Conservation (phyloP, 1,284 basidiomycete species). For the Trichosporon sp. region DNA sequence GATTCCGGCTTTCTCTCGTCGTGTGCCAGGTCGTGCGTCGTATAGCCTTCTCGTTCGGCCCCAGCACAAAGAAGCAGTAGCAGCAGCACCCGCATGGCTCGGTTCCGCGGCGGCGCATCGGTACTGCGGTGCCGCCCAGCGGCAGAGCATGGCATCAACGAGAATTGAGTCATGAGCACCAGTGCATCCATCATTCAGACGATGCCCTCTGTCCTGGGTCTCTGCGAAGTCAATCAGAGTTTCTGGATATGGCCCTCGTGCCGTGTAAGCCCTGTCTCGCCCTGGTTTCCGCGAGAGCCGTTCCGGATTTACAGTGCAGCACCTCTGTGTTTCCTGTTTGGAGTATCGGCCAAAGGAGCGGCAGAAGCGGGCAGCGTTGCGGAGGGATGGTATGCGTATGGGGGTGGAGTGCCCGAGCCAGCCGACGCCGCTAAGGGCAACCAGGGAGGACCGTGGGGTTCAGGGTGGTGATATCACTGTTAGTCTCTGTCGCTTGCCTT, state of each 20-base stretch:
- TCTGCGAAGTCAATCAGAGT: background rate
- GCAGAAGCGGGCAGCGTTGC: constrained; percentile 1
- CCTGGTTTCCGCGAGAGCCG: constrained; percentile 3
- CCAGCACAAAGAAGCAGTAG: background rate
- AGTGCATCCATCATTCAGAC: background rate
- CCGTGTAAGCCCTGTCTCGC: background rate
- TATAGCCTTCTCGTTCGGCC: background rate
- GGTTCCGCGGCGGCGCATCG: background rate
- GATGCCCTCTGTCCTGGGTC: background rate
- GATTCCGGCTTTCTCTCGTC: constrained; percentile 2
- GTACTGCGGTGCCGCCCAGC: background rate
- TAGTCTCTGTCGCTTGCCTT: background rate
- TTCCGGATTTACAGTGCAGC: background rate
- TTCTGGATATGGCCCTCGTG: background rate
- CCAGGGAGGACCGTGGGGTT: constrained; percentile 4
- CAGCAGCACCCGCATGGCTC: background rate
- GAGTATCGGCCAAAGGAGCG: background rate
- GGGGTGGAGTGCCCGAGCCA: constrained; percentile 4
- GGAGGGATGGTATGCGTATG: background rate
- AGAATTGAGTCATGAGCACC: background rate
- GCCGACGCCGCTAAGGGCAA: background rate
- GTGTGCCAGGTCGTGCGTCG: background rate
- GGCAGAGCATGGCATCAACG: background rate
- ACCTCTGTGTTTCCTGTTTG: background rate
- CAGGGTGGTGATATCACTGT: constrained; percentile 2